Evolutionary conservation across 768 basidiomycete genomes (phyloP).

Genomic region (Tephrocybe rancida): DNA sequence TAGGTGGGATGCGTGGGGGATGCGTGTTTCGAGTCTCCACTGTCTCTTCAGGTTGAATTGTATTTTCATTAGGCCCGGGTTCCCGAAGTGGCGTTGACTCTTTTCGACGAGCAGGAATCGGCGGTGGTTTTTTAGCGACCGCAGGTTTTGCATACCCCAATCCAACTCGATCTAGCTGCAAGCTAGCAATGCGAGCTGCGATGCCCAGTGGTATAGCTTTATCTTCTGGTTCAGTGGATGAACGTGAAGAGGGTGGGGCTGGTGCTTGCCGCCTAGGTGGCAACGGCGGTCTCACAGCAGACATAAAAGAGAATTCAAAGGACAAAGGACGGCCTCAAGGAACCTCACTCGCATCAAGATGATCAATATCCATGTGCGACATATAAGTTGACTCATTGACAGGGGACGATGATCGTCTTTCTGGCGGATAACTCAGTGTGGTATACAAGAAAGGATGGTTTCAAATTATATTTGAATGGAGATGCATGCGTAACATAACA

Average conservation of each 20-base stretch:
- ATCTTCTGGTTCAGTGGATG: not conserved
- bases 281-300: slow-evolving; percentile 19
- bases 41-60: not conserved
- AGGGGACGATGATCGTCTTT: too few species aligned
- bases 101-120: slow-evolving; percentile 18
- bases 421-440: not conserved
- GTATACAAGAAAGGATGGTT: not conserved
- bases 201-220: slow-evolving; percentile 20
- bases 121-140: slow-evolving; percentile 14
- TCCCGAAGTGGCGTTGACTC: slow-evolving; percentile 1
- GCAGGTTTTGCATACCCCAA: slow-evolving; percentile 8
- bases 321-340: not conserved
- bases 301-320: slow-evolving; percentile 4
- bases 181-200: slow-evolving; percentile 32
- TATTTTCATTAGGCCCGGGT: not conserved
- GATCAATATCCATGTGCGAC: not conserved
- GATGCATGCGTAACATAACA: slow-evolving; percentile 17
- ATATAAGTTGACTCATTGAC: not conserved
- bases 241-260: slow-evolving; percentile 18
- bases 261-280: slow-evolving; percentile 31
- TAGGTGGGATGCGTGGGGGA: slow-evolving; percentile 23
- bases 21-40: not conserved
- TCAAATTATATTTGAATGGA: slow-evolving; percentile 7
- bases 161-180: slow-evolving; percentile 28
- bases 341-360: slow-evolving; percentile 1